phyloP scores from a whole-genome alignment of 805 yeast genomes.

The Hanseniaspora occidentalis region DNA sequence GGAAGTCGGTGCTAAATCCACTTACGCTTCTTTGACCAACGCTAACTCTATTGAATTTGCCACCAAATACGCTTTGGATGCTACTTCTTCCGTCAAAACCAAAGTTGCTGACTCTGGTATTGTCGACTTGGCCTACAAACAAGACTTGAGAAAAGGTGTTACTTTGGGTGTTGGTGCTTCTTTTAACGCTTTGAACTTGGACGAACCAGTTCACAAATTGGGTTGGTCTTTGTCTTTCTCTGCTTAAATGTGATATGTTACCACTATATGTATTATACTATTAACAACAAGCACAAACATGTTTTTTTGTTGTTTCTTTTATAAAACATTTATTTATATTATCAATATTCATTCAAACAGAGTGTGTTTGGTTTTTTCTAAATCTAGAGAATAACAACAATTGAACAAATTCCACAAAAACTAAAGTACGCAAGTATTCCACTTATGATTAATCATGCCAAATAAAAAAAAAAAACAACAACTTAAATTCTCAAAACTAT shows the following conservation, averaged over 20 bases:
- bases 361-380: no score
- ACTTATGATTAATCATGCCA: not conserved
- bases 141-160: constrained; percentile 91
- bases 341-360: no score
- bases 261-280: not conserved
- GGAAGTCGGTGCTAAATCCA: constrained; percentile 97
- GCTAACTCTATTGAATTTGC: constrained; percentile 90
- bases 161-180: constrained; percentile 95
- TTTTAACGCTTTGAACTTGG: constrained; percentile 87
- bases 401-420: no score
- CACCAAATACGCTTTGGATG: constrained; percentile 85
- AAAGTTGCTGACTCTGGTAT: constrained; percentile 94
- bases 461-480: not conserved
- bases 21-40: constrained; percentile 70
- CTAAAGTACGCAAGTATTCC: no score
- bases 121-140: constrained; percentile 88
- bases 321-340: no score
- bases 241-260: constrained; percentile 38
- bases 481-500: not conserved
- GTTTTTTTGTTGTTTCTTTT: not conserved
- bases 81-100: constrained; percentile 84
- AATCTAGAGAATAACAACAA: no score
- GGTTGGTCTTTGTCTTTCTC: constrained; percentile 91
- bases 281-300: not conserved
- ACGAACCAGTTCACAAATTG: constrained; percentile 95